Base-by-base conservation (phyloP, 495 filamentous ascomycete genomes). In the Tetracladium marchalianum region DNA sequence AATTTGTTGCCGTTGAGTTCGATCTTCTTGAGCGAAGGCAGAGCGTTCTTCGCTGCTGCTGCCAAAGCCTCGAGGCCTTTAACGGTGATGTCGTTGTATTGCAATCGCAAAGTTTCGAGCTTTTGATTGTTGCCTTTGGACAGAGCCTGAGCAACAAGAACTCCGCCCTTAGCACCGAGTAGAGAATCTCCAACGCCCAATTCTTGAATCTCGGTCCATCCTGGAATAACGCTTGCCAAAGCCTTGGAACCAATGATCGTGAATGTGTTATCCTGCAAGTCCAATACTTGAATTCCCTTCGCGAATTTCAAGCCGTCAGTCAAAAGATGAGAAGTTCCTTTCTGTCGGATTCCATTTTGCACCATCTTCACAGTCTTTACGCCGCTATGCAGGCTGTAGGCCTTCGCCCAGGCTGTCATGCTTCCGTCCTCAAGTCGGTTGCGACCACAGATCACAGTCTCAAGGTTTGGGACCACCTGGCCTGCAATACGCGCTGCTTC, bases 1-100 rank as follows among this genome's bases (percentile, higher is more conserved):
- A 98, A 95, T 56, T 85, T 90, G 69, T 98, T 98, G 34, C 92
- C 92, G 62, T 98, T 97, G 49, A 98, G 68, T 62, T 98, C 92
- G 48, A 95, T 77, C 52, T 87, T 81, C 63, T 79, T 79, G 50
- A 95, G 66, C 18, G 71, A 70, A 0, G 82, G 85, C n/a, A 96
- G 69, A 8, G 70, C 68, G 12, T 70, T 68, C 60, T 79, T 75
- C 11, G 77, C 72, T 1, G 82, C 82, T 24, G 75, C 67, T 16
- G 79, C 70, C 40, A 98, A 67, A 5, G 71, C 74, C 61, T 83
- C 78, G 34, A 95, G 64, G 33, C 82, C 81, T 46, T 75, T 71
- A 0, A 80, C 65, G 38, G 82, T 85, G 56, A 98, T 89, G 47
- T 98, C 92, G 70, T 96, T 95, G 73, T 85, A 97, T 64, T 97